Evolutionary conservation across 257 asterid genomes (phyloP).

Genomic region (Solanum sejunctum): DNA sequence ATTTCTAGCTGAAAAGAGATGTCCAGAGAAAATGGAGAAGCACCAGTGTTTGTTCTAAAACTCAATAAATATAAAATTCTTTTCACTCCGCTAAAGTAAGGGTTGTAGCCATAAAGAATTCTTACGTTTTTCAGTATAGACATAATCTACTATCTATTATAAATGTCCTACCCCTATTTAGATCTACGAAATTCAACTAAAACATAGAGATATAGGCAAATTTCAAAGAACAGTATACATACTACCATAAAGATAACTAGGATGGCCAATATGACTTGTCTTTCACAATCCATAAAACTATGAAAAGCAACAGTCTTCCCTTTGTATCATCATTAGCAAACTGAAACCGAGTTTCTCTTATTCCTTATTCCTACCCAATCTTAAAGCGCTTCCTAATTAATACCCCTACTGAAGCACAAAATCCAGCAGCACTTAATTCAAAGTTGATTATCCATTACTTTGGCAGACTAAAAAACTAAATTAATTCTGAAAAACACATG

Average conservation of each 20-base stretch:
- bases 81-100: neutral
- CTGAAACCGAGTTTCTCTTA: neutral
- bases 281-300: neutral
- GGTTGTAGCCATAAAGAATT: neutral
- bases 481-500: neutral
- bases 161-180: neutral
- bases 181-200: neutral
- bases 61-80: neutral
- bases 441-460: neutral
- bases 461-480: neutral
- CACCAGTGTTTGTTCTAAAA: neutral
- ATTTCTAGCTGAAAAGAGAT: neutral
- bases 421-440: neutral
- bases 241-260: neutral
- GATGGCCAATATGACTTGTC: neutral
- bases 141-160: neutral
- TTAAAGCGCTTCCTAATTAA: neutral
- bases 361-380: neutral
- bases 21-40: conserved; percentile 1
- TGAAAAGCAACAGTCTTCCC: neutral
- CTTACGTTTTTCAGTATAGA: neutral
- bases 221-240: neutral
- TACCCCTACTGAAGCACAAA: neutral
- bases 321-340: neutral
- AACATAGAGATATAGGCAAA: neutral